Percentiles rank a stretch among this genome's conserved stretches.
These are phyloP conservation scores for Kodamaea sp. DNA, from an alignment of 1,139 yeast species.

Conservation along the genomic window DNA sequence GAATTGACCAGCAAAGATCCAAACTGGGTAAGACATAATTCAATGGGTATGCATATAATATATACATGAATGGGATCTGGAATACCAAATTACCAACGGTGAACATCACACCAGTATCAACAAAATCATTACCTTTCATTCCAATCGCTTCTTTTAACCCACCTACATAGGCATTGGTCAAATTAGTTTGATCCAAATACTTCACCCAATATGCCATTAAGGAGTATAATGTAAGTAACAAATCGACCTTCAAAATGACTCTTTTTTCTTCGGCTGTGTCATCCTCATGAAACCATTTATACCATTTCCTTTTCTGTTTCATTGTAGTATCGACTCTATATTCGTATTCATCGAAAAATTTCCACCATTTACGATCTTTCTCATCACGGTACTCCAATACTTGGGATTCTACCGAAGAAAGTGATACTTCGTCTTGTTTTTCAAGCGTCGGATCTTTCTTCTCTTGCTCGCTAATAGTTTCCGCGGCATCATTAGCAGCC, in stretches of 20 bases:
- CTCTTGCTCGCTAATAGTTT: conserved; percentile 9
- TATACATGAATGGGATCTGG: conserved; percentile 48
- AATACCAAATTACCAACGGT: conserved; percentile 56
- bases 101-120: conserved; percentile 56
- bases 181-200: conserved; percentile 57
- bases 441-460: conserved; percentile 8
- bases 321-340: conserved; percentile 42
- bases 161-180: conserved; percentile 67
- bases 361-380: conserved; percentile 60
- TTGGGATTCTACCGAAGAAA: conserved; percentile 2
- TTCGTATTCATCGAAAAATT: conserved; percentile 60
- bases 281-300: conserved; percentile 58
- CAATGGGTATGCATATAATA: conserved; percentile 48
- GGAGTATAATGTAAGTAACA: conserved; percentile 56
- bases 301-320: conserved; percentile 49
- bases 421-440: conserved; percentile 4
- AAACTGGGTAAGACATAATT: conserved; percentile 53
- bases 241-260: conserved; percentile 58
- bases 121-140: conserved; percentile 65
- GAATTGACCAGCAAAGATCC: conserved; percentile 64
- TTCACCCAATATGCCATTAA: conserved; percentile 69
- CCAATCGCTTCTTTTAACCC: conserved; percentile 57
- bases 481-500: conserved; percentile 13
- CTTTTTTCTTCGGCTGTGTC: conserved; percentile 54
- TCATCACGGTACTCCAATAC: conserved; percentile 55